These are phyloP conservation scores for Globisporangium acanthophoron DNA, from an alignment of 352 stramenopile genomes.

Conservation along the genomic window DNA sequence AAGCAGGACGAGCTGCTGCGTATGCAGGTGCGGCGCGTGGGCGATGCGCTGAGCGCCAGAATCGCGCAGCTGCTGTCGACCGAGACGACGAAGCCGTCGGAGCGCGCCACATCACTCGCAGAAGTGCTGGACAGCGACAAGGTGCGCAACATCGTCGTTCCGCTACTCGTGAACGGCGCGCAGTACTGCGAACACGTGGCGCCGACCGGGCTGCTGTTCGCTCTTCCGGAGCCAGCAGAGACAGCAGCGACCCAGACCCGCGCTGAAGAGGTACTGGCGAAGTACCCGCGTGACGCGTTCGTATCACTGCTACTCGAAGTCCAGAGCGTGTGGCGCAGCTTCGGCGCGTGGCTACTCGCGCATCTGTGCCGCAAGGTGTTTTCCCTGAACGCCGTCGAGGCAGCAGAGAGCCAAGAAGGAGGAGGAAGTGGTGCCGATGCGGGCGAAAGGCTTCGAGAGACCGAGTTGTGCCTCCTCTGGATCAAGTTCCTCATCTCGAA, in stretches of 20 bases:
- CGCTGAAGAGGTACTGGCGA: slow-evolving; percentile 7
- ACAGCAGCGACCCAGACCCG: not conserved
- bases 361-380: slow-evolving; percentile 49
- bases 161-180: slow-evolving; percentile 53
- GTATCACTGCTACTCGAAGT: slow-evolving; percentile 40
- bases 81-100: not conserved
- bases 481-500: slow-evolving; percentile 62
- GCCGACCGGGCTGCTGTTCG: slow-evolving; percentile 40
- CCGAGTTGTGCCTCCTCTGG: slow-evolving; percentile 42
- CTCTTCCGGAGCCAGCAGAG: not conserved
- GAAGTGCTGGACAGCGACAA: slow-evolving; percentile 39
- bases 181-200: slow-evolving; percentile 48
- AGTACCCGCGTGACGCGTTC: slow-evolving; percentile 32
- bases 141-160: slow-evolving; percentile 50
- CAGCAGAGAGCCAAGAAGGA: not conserved
- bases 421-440: not conserved
- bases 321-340: slow-evolving; percentile 39
- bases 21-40: slow-evolving; percentile 37
- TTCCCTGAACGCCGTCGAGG: slow-evolving; percentile 2
- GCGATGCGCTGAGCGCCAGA: slow-evolving; percentile 26
- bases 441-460: slow-evolving; percentile 12
- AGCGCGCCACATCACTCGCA: not conserved
- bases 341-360: slow-evolving; percentile 50
- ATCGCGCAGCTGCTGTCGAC: slow-evolving; percentile 14
- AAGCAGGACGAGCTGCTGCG: slow-evolving; percentile 54